Base-by-base conservation (phyloP, 495 filamentous ascomycete genomes). In the Penicillium atrosanguineum region DNA sequence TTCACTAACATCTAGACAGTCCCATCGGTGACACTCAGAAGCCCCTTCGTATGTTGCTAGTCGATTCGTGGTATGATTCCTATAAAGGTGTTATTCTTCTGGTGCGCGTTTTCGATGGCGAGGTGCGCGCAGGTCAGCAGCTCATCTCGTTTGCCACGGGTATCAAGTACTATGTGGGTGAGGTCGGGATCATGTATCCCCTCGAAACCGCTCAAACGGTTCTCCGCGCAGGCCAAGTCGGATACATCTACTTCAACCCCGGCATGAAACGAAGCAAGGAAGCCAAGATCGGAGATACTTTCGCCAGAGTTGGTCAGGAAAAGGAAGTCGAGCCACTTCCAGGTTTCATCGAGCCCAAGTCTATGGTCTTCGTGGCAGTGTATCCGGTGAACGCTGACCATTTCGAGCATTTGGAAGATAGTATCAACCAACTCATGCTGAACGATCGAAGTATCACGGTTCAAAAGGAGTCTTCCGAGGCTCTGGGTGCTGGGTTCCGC, bases 281-380 rank as follows among this genome's bases (percentile, higher is more conserved):
- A 61, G 91, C 94, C 45, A 95, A 96, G 72, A 86, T 97, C 44
- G 94, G 94, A 19, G 95, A 97, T 58, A 97, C 94, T 1, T 96
- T 87, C 63, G 96, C 94, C 2, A 86, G 79, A n/a, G 82, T 91
- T 7, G 93, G 92, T 0, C 84, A 71, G 14, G 89, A 96, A 68
- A 83, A 84, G 53, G 57, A 76, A 1, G 91, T 98, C 1, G 80
- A 90, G 64, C 84, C 88, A 18, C 83, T 91, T 50, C 90, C 90
- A 0, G 95, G 94, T 1, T 98, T 98, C 56, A 94, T 96, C 70
- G 95, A 98, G 64, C 94, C 94, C 7, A 95, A 98, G 69, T 86
- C 93, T 3, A 98, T 98, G 94, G 94, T 97, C 20, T 98, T 97
- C 63, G 94, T 98, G 11, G 91, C 93, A 6, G 94, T 95, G 0